Evolutionary conservation across 2,329 filamentous ascomycete genomes (phyloP).

Genomic region (Exophiala mesophila): DNA sequence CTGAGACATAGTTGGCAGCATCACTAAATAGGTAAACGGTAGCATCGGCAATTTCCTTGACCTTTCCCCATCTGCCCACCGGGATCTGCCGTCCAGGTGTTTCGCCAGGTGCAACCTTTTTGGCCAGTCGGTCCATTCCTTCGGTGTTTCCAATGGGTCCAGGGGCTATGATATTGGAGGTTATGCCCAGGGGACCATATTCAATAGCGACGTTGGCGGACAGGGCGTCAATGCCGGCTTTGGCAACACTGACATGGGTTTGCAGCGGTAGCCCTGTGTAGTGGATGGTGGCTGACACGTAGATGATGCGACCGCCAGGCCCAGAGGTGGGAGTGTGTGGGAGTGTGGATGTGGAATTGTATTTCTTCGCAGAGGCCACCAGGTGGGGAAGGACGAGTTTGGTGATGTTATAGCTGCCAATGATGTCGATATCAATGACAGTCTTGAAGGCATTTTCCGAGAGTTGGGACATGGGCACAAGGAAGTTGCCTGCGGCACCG

Average conservation of each 20-base stretch:
- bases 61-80: conserved; percentile 67
- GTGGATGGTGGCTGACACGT: conserved; percentile 86
- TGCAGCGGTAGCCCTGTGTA: conserved; percentile 83
- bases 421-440: conserved; percentile 92
- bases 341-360: conserved; percentile 56
- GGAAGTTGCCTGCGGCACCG: conserved; percentile 92
- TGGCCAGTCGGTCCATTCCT: conserved; percentile 62
- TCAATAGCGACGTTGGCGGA: conserved; percentile 76
- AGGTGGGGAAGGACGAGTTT: conserved; percentile 87
- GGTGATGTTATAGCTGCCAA: conserved; percentile 90
- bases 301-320: conserved; percentile 79
- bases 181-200: conserved; percentile 81
- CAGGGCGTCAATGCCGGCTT: conserved; percentile 84
- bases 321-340: conserved; percentile 39
- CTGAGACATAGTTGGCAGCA: conserved; percentile 80
- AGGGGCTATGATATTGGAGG: conserved; percentile 82
- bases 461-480: conserved; percentile 76
- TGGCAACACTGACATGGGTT: conserved; percentile 84
- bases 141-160: conserved; percentile 84
- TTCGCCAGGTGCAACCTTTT: conserved; percentile 48
- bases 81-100: conserved; percentile 56
- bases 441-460: conserved; percentile 87
- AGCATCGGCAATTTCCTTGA: conserved; percentile 87
- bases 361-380: conserved; percentile 63
- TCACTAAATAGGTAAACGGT: conserved; percentile 87